These are phyloP conservation scores for Arthrobotrys musiformis DNA, from an alignment of 2,329 filamentous ascomycete genomes.

Conservation along the genomic window DNA sequence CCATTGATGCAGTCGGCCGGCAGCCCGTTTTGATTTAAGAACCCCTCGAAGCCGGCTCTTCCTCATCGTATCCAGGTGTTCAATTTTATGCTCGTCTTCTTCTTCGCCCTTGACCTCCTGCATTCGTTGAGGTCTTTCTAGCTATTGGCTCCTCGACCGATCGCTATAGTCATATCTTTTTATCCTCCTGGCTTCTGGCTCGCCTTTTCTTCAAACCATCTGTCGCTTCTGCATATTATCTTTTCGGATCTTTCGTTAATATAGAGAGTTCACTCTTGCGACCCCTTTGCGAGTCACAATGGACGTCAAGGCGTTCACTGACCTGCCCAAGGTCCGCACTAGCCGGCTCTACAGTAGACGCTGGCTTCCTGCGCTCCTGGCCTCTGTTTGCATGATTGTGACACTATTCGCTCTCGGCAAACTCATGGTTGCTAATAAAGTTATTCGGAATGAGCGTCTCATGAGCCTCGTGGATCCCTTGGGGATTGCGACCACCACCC, in stretches of 20 bases:
- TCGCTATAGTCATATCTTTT: neutral
- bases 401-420: conserved; percentile 14
- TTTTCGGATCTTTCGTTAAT: neutral
- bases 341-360: conserved; percentile 19
- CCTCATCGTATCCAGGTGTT: neutral
- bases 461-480: conserved; percentile 3
- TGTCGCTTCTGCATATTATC: neutral
- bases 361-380: conserved; percentile 19
- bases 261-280: neutral
- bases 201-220: neutral
- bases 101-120: conserved; percentile 7
- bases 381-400: conserved; percentile 22
- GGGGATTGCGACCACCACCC: neutral
- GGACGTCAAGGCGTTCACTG: conserved; percentile 19
- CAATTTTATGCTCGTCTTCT: neutral
- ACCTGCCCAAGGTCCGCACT: neutral
- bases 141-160: neutral
- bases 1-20: neutral
- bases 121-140: conserved; percentile 17
- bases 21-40: neutral
- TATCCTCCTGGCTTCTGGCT: neutral
- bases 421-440: conserved; percentile 3
- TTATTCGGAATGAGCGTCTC: conserved; percentile 16
- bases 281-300: neutral
- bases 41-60: neutral